phyloP scores from a whole-genome alignment of 1,139 yeast species.

The Protomyces arabidopsidicola region DNA sequence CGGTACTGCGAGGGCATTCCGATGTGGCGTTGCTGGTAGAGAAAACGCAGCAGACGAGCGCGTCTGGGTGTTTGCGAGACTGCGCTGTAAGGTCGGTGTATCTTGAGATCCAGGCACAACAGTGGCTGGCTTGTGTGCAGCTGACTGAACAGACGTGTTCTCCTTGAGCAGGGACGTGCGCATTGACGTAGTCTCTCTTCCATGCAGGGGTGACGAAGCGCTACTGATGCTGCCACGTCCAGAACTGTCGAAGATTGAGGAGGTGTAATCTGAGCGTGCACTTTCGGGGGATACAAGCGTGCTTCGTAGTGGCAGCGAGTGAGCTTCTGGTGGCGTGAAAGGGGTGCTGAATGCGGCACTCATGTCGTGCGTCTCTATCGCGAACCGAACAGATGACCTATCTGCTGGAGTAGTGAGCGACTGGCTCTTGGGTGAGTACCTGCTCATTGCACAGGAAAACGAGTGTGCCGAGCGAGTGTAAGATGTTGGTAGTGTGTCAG shows the following conservation, averaged over 20 bases:
- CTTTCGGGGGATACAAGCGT: not conserved
- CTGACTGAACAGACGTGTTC: not conserved
- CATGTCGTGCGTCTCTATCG: not conserved
- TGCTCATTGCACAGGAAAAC: not conserved
- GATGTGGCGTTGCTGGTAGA: not conserved
- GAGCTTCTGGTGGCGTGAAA: not conserved
- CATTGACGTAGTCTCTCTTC: not conserved
- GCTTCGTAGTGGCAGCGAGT: not conserved
- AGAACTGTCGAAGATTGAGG: not conserved
- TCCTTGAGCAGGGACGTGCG: not conserved
- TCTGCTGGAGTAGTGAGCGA: not conserved
- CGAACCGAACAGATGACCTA: not conserved
- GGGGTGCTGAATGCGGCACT: not conserved
- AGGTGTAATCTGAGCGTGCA: not conserved
- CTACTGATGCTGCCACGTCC: not conserved
- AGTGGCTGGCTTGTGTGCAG: not conserved
- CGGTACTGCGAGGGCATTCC: not conserved
- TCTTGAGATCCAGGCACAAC: not conserved
- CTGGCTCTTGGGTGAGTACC: not conserved
- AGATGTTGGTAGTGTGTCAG: not conserved
- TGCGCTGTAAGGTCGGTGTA: not conserved
- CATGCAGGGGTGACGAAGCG: not conserved
- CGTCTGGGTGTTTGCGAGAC: no score
- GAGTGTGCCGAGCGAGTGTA: not conserved
- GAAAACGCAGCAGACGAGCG: not conserved